These are phyloP conservation scores for Rehmannia glutinosa DNA, from an alignment of 257 asterid species.

Conservation along the genomic window DNA sequence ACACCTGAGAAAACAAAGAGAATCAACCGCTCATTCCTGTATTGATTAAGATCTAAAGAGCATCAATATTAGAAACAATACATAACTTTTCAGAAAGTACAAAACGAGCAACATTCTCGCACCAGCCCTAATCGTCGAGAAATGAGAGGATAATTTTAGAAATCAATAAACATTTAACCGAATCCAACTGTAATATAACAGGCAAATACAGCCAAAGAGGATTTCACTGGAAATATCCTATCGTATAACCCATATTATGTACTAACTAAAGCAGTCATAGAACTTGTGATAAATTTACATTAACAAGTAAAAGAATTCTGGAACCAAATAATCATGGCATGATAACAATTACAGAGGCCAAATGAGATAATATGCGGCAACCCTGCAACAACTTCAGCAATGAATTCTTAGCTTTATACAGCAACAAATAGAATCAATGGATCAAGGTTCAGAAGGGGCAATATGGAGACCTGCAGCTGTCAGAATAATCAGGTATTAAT, in stretches of 20 bases:
- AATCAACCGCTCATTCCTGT: not conserved
- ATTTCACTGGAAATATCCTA: not conserved
- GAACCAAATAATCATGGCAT: not conserved
- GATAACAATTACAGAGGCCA: not conserved
- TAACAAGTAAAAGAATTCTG: constrained; percentile 4
- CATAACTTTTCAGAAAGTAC: not conserved
- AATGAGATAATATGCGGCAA: not conserved
- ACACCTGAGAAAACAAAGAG: not conserved
- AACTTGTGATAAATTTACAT: not conserved
- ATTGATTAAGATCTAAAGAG: not conserved
- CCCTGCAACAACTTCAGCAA: not conserved
- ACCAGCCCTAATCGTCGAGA: not conserved
- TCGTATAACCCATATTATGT: not conserved
- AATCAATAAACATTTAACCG: not conserved
- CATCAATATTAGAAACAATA: not conserved
- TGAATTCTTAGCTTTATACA: not conserved
- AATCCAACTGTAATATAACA: not conserved
- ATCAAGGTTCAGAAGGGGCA: not conserved
- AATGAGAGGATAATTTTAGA: not conserved
- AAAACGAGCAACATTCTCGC: not conserved
- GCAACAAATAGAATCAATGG: not conserved
- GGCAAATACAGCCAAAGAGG: not conserved
- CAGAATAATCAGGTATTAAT: not conserved
- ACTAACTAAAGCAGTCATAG: not conserved
- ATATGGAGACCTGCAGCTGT: not conserved